A percentile compares a stretch with the other conserved stretches of the same genome.
These are phyloP conservation scores for Hypoxylon sp. DNA, from an alignment of 2,329 filamentous ascomycete genomes.

Conservation along the genomic window DNA sequence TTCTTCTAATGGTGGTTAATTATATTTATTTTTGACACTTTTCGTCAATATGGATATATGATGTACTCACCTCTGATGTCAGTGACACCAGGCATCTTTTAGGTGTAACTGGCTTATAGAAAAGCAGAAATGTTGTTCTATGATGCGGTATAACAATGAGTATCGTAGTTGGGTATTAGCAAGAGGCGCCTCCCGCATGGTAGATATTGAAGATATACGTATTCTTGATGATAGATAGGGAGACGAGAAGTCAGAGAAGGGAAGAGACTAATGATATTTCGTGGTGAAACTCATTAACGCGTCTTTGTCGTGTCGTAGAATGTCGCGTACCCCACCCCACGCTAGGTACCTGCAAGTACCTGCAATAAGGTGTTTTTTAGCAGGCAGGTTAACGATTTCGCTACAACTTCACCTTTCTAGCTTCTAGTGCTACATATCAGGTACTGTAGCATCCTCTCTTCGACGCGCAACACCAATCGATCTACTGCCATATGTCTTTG, in stretches of 20 bases:
- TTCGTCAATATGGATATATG: neutral
- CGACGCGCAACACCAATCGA: neutral
- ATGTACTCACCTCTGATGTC: neutral
- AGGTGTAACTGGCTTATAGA: neutral
- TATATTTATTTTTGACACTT: too few species aligned
- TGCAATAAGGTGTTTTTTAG: neutral
- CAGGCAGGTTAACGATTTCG: too few species aligned
- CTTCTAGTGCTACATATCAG: too few species aligned
- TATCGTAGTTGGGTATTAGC: too few species aligned
- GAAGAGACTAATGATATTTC: neutral
- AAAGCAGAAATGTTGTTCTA: too few species aligned
- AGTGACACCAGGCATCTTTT: neutral
- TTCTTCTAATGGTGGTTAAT: neutral
- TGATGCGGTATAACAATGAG: too few species aligned
- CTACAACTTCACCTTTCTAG: too few species aligned
- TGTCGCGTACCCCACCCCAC: constrained; percentile 30
- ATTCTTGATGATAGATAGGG: too few species aligned
- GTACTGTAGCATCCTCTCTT: too few species aligned
- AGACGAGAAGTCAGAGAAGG: neutral
- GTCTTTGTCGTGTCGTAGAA: constrained; percentile 38
- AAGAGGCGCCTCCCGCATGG: too few species aligned
- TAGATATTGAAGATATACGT: too few species aligned
- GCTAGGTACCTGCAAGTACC: neutral
- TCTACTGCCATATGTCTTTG: neutral
- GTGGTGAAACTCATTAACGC: constrained; percentile 37